These are phyloP conservation scores for Ophiocordyceps robertsii DNA, from an alignment of 2,329 filamentous ascomycete genomes.

Conservation along the genomic window DNA sequence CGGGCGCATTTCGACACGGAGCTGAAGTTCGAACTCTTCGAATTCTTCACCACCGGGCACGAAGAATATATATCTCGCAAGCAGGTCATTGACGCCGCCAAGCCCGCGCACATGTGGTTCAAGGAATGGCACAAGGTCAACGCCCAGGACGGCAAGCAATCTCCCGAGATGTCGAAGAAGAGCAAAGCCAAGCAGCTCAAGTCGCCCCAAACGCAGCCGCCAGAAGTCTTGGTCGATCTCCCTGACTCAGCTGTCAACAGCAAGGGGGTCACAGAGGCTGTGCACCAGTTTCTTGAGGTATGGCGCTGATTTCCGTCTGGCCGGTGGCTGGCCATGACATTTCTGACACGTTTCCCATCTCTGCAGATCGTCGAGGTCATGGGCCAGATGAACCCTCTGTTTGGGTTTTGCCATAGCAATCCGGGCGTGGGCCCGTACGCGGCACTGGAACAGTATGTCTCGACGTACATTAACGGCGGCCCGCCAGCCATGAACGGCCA, in stretches of 20 bases:
- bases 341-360: conserved; percentile 2
- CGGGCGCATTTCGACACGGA: conserved; percentile 67
- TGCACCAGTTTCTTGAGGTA: conserved; percentile 54
- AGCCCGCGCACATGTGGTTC: conserved; percentile 48
- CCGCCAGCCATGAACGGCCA: conserved; percentile 33
- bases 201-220: conserved; percentile 44
- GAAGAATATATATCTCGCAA: conserved; percentile 74
- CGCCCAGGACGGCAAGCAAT: conserved; percentile 40
- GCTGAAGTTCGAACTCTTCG: conserved; percentile 72
- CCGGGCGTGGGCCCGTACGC: conserved; percentile 40
- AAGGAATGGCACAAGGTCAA: conserved; percentile 53
- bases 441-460: conserved; percentile 48
- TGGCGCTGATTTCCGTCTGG: conserved; percentile 1
- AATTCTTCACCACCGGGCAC: conserved; percentile 63
- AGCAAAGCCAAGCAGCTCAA: conserved; percentile 44
- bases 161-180: conserved; percentile 57
- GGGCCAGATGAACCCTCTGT: conserved; percentile 52
- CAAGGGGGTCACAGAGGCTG: conserved; percentile 46
- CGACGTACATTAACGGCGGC: conserved; percentile 27
- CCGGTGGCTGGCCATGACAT: conserved; percentile 3
- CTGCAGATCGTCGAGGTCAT: conserved; percentile 49
- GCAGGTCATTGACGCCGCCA: conserved; percentile 46
- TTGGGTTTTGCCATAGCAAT: conserved; percentile 42
- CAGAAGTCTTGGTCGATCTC: conserved; percentile 42
- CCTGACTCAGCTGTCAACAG: conserved; percentile 44